Evolutionary conservation across 1,284 basidiomycete genomes (phyloP).

Genomic region (Microbotryomycetes sp.): DNA sequence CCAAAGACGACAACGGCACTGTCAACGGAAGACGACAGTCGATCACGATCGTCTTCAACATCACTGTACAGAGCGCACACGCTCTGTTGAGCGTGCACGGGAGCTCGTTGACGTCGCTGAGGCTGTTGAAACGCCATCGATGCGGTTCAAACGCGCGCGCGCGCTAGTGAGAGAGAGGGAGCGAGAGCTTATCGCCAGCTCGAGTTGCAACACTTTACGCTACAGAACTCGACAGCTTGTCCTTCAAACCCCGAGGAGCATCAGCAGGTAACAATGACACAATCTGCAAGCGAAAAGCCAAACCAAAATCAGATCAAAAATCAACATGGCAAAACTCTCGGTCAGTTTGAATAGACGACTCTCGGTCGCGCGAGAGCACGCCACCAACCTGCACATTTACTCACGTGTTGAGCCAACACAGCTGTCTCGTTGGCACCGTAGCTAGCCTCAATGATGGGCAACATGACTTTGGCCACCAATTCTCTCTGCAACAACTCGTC

Average conservation of each 20-base stretch:
- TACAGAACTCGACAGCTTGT: neutral
- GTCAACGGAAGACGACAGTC: neutral
- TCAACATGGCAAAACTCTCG: neutral
- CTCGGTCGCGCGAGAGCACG: neutral
- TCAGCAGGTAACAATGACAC: neutral
- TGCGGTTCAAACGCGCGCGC: too few relatives aligned
- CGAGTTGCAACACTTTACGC: neutral
- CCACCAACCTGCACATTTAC: too few relatives aligned
- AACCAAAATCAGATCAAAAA: too few relatives aligned
- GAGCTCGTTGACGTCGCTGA: neutral
- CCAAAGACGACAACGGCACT: neutral
- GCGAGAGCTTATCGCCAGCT: too few relatives aligned
- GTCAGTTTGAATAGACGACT: neutral
- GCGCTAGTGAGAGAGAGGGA: too few relatives aligned
- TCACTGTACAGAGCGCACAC: neutral
- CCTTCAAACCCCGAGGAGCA: neutral
- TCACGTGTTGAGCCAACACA: conserved; percentile 59
- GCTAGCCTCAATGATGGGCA: conserved; percentile 63
- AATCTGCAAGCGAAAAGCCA: neutral
- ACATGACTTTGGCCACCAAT: conserved; percentile 56
- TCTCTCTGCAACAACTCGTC: conserved; percentile 56
- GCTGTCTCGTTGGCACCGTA: conserved; percentile 89
- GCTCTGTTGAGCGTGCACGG: neutral
- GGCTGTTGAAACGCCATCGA: neutral
- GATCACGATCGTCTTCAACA: neutral